A percentile compares a stretch with the other conserved stretches of the same genome.
phyloP scores from a whole-genome alignment of 169 alveolate species.

The Eimeria nieschulzi region DNA sequence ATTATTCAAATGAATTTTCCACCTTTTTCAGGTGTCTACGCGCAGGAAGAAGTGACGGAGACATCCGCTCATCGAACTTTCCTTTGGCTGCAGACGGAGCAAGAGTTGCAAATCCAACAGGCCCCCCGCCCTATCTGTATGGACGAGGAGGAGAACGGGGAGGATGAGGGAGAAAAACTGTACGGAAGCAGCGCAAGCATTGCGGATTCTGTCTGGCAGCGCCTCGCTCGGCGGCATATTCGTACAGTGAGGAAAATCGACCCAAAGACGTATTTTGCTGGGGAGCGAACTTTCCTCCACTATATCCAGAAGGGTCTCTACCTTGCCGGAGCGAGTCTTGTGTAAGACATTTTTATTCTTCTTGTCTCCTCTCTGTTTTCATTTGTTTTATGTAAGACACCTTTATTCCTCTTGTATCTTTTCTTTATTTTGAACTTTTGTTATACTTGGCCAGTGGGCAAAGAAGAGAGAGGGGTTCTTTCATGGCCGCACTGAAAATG shows the following conservation, averaged over 20 bases:
- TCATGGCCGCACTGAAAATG: background rate
- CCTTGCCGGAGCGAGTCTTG: conserved; percentile 59
- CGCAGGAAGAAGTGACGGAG: conserved; percentile 55
- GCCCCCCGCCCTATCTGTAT: conserved; percentile 39
- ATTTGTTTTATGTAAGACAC: conserved; percentile 47
- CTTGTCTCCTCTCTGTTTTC: conserved; percentile 70
- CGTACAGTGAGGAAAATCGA: conserved; percentile 78
- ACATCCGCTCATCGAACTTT: conserved; percentile 61
- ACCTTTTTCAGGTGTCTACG: background rate
- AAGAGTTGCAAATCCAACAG: conserved; percentile 59
- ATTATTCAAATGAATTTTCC: too few species aligned
- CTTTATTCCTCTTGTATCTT: background rate
- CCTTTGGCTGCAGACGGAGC: conserved; percentile 43
- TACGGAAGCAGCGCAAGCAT: conserved; percentile 25
- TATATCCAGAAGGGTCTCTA: conserved; percentile 81
- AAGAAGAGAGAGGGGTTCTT: too few species aligned
- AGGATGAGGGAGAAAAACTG: conserved; percentile 7
- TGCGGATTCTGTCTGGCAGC: conserved; percentile 51
- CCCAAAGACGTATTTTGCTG: conserved; percentile 86
- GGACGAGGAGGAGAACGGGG: conserved; percentile 34
- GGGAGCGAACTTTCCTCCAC: conserved; percentile 85
- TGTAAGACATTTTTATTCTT: conserved; percentile 16
- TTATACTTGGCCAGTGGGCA: too few species aligned
- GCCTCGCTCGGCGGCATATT: conserved; percentile 57
- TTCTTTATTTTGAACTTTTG: conserved; percentile 54